A percentile compares a stretch with the other conserved stretches of the same genome.
These are phyloP conservation scores for Acanthamoeba pearcei DNA, from an alignment of 208 protist species.

Conservation along the genomic window DNA sequence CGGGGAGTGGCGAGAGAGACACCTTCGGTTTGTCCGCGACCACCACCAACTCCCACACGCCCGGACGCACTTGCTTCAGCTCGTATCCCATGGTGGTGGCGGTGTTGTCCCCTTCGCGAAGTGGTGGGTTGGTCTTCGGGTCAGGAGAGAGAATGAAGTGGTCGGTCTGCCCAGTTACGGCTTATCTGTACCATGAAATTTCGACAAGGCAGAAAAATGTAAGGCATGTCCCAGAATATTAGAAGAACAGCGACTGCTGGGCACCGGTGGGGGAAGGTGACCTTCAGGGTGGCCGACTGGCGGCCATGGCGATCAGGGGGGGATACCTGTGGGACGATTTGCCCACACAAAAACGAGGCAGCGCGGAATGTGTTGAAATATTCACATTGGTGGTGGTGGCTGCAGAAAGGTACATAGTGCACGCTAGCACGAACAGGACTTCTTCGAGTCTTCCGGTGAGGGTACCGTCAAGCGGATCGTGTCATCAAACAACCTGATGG, in stretches of 20 bases:
- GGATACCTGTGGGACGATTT: no score
- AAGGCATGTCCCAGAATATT: conserved; percentile 29
- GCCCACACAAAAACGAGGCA: background rate
- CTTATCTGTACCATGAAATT: background rate
- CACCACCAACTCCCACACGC: background rate
- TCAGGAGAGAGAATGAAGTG: background rate
- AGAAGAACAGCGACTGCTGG: background rate
- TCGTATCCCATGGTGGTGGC: background rate
- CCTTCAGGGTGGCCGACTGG: background rate
- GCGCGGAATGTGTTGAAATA: background rate
- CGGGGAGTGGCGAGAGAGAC: background rate
- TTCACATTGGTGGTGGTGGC: background rate
- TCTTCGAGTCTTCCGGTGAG: background rate
- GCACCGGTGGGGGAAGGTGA: no score
- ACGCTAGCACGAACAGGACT: background rate
- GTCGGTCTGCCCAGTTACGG: background rate
- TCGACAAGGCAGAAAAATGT: background rate
- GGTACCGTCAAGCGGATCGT: background rate
- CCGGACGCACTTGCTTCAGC: background rate
- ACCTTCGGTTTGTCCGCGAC: background rate
- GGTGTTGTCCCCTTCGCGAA: background rate
- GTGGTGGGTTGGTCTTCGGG: background rate
- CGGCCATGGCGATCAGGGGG: background rate
- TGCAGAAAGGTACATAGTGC: background rate
- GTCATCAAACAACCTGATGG: background rate